A percentile compares a stretch with the other conserved stretches of the same genome.
These are phyloP conservation scores for Petasospora fabianii DNA, from an alignment of 1,139 yeast genomes.

Conservation along the genomic window DNA sequence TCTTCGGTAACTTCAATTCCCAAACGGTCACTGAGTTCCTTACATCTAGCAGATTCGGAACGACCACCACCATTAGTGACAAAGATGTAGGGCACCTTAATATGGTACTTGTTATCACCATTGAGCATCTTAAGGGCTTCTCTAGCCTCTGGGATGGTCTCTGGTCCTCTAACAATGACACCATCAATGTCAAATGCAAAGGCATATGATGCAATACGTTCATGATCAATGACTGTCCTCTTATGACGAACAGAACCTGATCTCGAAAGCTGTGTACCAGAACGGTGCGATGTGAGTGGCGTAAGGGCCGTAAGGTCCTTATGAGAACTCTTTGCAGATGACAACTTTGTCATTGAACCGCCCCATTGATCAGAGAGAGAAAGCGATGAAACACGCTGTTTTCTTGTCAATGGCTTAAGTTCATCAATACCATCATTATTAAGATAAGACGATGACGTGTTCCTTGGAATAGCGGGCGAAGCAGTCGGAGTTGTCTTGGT, in stretches of 20 bases:
- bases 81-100: constrained; percentile 79
- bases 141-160: constrained; percentile 72
- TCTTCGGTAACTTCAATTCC: constrained; percentile 61
- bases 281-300: constrained; percentile 14
- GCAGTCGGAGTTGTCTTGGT: constrained; percentile 18
- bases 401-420: constrained; percentile 56
- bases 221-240: constrained; percentile 57
- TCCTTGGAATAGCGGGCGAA: constrained; percentile 20
- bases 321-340: constrained; percentile 33
- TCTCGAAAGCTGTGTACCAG: constrained; percentile 34
- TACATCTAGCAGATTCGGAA: constrained; percentile 68
- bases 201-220: constrained; percentile 74
- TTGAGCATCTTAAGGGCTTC: constrained; percentile 67
- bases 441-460: constrained; percentile 43
- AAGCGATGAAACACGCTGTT: constrained; percentile 64
- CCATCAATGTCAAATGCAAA: constrained; percentile 89
- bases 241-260: constrained; percentile 49
- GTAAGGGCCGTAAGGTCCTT: constrained; percentile 37
- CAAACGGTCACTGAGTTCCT: constrained; percentile 59
- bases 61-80: constrained; percentile 91
- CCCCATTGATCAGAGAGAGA: constrained; percentile 68
- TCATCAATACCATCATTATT: constrained; percentile 72
- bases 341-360: constrained; percentile 29
- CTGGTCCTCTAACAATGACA: constrained; percentile 74
- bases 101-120: constrained; percentile 74